phyloP scores from a whole-genome alignment of 2,329 filamentous ascomycete genomes.

The Colletotrichum spaethianum region DNA sequence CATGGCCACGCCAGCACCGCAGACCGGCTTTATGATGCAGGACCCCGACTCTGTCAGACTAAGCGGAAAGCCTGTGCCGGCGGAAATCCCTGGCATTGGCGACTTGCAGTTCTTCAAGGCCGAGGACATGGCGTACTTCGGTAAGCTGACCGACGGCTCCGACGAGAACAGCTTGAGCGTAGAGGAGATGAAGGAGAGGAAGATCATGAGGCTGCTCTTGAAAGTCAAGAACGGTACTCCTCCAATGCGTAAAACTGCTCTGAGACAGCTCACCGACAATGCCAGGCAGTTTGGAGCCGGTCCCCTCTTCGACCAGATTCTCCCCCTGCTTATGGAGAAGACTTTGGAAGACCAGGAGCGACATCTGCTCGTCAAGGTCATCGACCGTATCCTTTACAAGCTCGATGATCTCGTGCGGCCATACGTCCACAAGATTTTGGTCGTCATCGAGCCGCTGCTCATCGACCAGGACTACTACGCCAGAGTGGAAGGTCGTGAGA shows the following conservation, averaged over 20 bases:
- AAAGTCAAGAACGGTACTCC: conserved; percentile 99
- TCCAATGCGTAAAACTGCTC: conserved; percentile 97
- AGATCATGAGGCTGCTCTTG: conserved; percentile 96
- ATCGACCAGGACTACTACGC: conserved; percentile 99
- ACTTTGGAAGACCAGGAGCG: conserved; percentile 97
- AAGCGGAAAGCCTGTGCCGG: conserved; percentile 91
- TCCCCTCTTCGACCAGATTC: conserved; percentile 95
- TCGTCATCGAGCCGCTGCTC: conserved; percentile 98
- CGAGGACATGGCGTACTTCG: conserved; percentile 99
- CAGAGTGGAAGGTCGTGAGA: conserved; percentile 96
- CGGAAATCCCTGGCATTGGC: conserved; percentile 95
- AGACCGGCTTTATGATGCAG: conserved; percentile 96
- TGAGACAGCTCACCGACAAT: conserved; percentile 97
- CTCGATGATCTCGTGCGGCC: conserved; percentile 96
- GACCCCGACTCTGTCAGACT: conserved; percentile 88
- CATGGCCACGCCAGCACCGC: conserved; percentile 80
- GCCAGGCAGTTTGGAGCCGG: conserved; percentile 96
- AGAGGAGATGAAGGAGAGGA: conserved; percentile 96
- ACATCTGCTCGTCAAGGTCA: conserved; percentile 98
- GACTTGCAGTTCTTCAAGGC: conserved; percentile 98
- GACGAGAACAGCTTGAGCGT: conserved; percentile 94
- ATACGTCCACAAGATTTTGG: conserved; percentile 97
- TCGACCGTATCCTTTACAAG: conserved; percentile 98
- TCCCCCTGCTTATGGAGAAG: conserved; percentile 98
- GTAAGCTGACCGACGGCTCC: conserved; percentile 93